Base-by-base conservation (phyloP, 2,329 filamentous ascomycete genomes). In the Fusarium hostae region DNA sequence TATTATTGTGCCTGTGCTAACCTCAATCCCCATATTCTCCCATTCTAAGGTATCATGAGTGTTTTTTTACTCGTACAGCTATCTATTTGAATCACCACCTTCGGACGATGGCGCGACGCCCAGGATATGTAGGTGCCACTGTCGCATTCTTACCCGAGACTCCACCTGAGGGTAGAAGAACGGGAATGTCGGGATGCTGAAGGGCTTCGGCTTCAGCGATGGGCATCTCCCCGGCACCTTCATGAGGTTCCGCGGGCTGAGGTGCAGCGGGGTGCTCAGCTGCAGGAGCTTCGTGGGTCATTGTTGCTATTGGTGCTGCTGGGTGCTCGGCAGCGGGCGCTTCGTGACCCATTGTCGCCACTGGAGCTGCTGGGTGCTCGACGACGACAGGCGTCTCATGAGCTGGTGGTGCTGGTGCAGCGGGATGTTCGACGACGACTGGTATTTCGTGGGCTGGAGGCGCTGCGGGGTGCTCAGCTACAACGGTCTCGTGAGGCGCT, bases 51-150 rank as follows among this genome's bases (percentile, higher is more conserved):
- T 41, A 39, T 58, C 34, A 32, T 45, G 24, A 24, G 39, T 37
- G 10, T 22, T 30, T 24, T 5, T 24, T 13, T 39, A 30, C 39
- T 57, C 37, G 10, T 45, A 22, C n/a, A 45, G 26, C 13, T 18
- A 41, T 28, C 15, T 24, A n/a, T 2, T 35, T 1, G 2, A 32
- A 32, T 57, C n/a, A 69, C 50, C 60, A 72, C n/a, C 48, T 66
- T 10, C 57, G 68, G 22, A 72, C 43, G 3, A 70, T 39, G 4
- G 68, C 68, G 18, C 67, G 41, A 6, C 68, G 68, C 3, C 63
- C 55, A 5, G 56, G 58, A 39, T 68, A 71, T 56, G 52, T 59
- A 0, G 52, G 48, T 5, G 47, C 32, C 9, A 50, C 48, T 24
- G 64, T 71, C 0, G 24, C 3, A 2, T 68, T 63, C 16, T 37